Evolutionary conservation across 169 alveolate species (phyloP).

Genomic region (Cardiosporidium cionae): DNA sequence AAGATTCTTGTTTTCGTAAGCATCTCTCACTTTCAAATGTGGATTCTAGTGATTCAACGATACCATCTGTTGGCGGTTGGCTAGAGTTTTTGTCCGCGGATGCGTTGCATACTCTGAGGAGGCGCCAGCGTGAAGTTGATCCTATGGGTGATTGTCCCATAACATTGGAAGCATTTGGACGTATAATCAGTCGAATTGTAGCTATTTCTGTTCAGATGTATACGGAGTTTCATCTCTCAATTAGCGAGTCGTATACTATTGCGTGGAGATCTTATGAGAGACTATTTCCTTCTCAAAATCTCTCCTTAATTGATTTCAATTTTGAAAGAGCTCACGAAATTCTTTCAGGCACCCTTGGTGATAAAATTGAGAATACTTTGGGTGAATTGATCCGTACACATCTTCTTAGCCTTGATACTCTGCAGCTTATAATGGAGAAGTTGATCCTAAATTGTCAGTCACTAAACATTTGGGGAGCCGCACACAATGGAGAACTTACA

Average conservation of each 20-base stretch:
- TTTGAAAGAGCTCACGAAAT: background rate
- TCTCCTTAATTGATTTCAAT: background rate
- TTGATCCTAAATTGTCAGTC: constrained; percentile 37
- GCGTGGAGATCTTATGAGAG: constrained; percentile 32
- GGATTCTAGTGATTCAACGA: background rate
- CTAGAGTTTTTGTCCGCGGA: background rate
- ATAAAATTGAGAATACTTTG: constrained; percentile 6
- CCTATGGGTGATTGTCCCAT: constrained; percentile 24
- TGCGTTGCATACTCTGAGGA: background rate
- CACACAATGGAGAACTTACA: background rate
- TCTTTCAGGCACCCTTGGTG: constrained; percentile 8
- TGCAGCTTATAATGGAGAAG: constrained; percentile 30
- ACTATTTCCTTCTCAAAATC: constrained; percentile 27
- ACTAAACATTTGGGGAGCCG: constrained; percentile 38
- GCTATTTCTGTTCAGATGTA: constrained; percentile 26
- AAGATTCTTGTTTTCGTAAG: no score
- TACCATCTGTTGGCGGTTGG: background rate
- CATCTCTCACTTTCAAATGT: background rate
- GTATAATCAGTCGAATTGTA: constrained; percentile 39
- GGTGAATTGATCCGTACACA: constrained; percentile 1
- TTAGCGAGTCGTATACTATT: constrained; percentile 33
- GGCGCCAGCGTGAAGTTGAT: constrained; percentile 17
- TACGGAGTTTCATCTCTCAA: background rate
- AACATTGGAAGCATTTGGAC: constrained; percentile 39
- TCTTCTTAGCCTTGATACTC: constrained; percentile 11